phyloP scores from a whole-genome alignment of 1,284 basidiomycete species.

The Melampsora medusae region DNA sequence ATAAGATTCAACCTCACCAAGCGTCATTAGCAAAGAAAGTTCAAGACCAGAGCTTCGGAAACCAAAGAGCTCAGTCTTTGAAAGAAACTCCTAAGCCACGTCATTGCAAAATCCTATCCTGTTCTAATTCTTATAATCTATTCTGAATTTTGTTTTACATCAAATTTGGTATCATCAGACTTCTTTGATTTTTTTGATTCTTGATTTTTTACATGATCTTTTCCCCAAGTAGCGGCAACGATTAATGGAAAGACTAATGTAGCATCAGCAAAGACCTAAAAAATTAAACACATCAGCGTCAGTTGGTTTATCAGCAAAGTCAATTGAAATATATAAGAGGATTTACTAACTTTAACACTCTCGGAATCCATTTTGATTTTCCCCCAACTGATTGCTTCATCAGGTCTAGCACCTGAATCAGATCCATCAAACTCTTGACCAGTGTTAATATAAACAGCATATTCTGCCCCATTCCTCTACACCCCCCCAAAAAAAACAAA shows the following conservation, averaged over 20 bases:
- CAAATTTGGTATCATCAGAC: no score
- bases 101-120: no score
- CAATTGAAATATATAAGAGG: background rate
- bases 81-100: no score
- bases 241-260: constrained; percentile 55
- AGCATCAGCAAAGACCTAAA: constrained; percentile 53
- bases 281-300: background rate
- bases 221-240: constrained; percentile 53
- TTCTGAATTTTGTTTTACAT: no score
- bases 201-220: constrained; percentile 29
- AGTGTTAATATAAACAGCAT: constrained; percentile 56
- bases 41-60: no score
- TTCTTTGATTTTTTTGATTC: background rate
- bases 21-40: no score
- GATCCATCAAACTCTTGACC: constrained; percentile 56
- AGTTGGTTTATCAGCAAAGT: background rate
- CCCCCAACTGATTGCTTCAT: constrained; percentile 55
- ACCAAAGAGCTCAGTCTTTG: no score
- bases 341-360: constrained; percentile 47
- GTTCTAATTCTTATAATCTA: no score
- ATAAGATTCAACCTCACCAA: no score
- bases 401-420: constrained; percentile 54
- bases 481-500: background rate
- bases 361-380: constrained; percentile 54
- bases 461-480: constrained; percentile 54